phyloP scores from a whole-genome alignment of 495 filamentous ascomycete species.

The Daldinia childiae region DNA sequence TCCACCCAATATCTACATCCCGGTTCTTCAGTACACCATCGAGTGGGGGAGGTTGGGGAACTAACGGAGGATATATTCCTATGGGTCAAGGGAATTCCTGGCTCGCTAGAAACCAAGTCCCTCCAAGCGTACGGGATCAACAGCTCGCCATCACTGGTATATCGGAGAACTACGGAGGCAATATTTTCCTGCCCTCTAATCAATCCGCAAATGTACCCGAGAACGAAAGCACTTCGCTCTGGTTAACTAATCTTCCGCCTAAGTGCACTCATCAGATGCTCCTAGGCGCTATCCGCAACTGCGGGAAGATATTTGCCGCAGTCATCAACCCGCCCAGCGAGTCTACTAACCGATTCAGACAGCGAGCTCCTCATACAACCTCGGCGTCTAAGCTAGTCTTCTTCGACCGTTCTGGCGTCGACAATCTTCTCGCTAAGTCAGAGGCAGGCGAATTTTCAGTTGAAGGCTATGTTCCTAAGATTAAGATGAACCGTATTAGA shows the following conservation, averaged over 20 bases:
- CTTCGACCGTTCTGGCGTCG: slow-evolving; percentile 45
- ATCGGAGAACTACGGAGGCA: slow-evolving; percentile 47
- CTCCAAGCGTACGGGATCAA: background rate
- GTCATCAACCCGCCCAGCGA: slow-evolving; percentile 48
- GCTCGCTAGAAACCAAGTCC: background rate
- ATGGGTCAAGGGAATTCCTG: background rate
- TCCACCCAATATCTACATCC: background rate
- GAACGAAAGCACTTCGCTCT: slow-evolving; percentile 48
- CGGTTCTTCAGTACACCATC: background rate
- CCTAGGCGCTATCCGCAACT: slow-evolving; percentile 41
- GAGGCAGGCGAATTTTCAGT: slow-evolving; percentile 28
- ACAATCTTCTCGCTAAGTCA: slow-evolving; percentile 18
- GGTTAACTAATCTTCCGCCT: slow-evolving; percentile 48
- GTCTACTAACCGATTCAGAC: background rate
- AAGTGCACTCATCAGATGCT: slow-evolving; percentile 39
- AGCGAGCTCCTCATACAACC: slow-evolving; percentile 17
- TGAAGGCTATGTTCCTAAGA: slow-evolving; percentile 23
- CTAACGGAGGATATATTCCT: slow-evolving; percentile 7
- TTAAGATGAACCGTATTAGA: slow-evolving; percentile 36
- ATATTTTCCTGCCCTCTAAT: slow-evolving; percentile 38
- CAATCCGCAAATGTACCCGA: slow-evolving; percentile 46
- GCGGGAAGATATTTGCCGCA: slow-evolving; percentile 50
- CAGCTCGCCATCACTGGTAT: slow-evolving; percentile 22
- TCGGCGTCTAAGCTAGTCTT: slow-evolving; percentile 53
- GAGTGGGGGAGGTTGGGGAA: background rate